These are phyloP conservation scores for Xanthoconium purpureum DNA, from an alignment of 768 basidiomycete genomes.

Conservation along the genomic window DNA sequence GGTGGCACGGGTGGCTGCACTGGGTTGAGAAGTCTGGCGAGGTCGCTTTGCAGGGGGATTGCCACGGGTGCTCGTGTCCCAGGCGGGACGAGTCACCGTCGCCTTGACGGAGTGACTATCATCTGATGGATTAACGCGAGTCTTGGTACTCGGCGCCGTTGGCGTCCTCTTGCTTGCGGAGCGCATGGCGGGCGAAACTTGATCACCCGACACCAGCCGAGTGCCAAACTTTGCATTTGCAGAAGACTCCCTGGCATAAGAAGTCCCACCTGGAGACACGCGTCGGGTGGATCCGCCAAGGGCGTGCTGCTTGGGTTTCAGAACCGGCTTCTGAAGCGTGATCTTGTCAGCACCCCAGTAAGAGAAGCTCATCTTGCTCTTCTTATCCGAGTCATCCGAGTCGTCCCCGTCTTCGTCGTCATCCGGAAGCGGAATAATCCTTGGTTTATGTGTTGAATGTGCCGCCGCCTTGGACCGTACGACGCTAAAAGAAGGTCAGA, in stretches of 20 bases:
- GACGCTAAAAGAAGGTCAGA: constrained; percentile 44
- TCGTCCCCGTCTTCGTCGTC: constrained; percentile 59
- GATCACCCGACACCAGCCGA: constrained; percentile 68
- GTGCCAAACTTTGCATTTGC: constrained; percentile 93
- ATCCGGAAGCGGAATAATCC: constrained; percentile 65
- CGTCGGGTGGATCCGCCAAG: constrained; percentile 38
- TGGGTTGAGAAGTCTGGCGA: constrained; percentile 72
- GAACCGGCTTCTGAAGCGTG: constrained; percentile 75
- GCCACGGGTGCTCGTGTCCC: constrained; percentile 63
- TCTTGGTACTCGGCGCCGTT: constrained; percentile 40
- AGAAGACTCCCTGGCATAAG: constrained; percentile 77
- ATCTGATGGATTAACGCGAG: constrained; percentile 51
- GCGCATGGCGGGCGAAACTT: constrained; percentile 40
- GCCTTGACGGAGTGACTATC: constrained; percentile 66
- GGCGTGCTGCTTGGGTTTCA: constrained; percentile 44
- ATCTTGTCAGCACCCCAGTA: constrained; percentile 93
- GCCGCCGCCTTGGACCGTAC: constrained; percentile 67
- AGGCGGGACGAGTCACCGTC: constrained; percentile 71
- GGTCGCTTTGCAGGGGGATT: constrained; percentile 49
- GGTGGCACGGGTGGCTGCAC: constrained; percentile 48
- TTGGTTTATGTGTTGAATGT: constrained; percentile 54
- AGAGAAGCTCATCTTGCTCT: constrained; percentile 92
- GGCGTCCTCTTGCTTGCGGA: constrained; percentile 63
- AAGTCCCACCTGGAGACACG: constrained; percentile 42
- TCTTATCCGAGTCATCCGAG: constrained; percentile 83